Evolutionary conservation across 192 early-diverging fungal species (phyloP).

Genomic region (Dispira parvispora): DNA sequence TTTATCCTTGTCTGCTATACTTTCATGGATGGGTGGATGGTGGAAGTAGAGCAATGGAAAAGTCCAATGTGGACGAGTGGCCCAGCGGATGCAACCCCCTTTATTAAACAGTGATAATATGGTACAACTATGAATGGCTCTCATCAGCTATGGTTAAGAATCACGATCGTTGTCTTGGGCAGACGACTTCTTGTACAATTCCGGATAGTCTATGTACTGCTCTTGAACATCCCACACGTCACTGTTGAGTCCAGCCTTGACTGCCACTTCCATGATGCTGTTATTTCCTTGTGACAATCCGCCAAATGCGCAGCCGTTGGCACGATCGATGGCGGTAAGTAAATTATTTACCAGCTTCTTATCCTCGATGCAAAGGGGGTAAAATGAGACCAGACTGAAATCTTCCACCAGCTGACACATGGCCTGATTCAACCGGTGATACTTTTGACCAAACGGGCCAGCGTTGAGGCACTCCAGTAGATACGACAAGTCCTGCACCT

Average conservation of each 20-base stretch:
- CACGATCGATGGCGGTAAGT: slow-evolving; percentile 68
- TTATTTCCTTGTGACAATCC: slow-evolving; percentile 60
- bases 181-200: neutral
- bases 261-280: slow-evolving; percentile 48
- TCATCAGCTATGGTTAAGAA: neutral
- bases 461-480: slow-evolving; percentile 56
- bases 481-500: slow-evolving; percentile 78
- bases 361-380: slow-evolving; percentile 70
- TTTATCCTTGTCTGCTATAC: too few relatives aligned
- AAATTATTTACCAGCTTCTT: slow-evolving; percentile 65
- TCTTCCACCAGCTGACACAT: slow-evolving; percentile 85
- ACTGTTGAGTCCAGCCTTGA: slow-evolving; percentile 21
- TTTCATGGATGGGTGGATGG: too few relatives aligned
- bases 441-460: slow-evolving; percentile 36
- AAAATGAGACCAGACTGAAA: slow-evolving; percentile 80
- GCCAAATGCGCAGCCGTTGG: slow-evolving; percentile 83
- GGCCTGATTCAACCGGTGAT: slow-evolving; percentile 56
- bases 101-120: too few relatives aligned
- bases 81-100: too few relatives aligned
- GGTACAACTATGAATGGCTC: too few relatives aligned
- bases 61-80: too few relatives aligned
- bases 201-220: slow-evolving; percentile 10
- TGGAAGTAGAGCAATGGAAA: too few relatives aligned
- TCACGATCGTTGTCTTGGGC: neutral
- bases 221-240: slow-evolving; percentile 31